Evolutionary conservation across 2,329 filamentous ascomycete species (phyloP), one percentile per base, ranked within the genome.

Genomic region (Tolypocladium ovalisporum): DNA sequence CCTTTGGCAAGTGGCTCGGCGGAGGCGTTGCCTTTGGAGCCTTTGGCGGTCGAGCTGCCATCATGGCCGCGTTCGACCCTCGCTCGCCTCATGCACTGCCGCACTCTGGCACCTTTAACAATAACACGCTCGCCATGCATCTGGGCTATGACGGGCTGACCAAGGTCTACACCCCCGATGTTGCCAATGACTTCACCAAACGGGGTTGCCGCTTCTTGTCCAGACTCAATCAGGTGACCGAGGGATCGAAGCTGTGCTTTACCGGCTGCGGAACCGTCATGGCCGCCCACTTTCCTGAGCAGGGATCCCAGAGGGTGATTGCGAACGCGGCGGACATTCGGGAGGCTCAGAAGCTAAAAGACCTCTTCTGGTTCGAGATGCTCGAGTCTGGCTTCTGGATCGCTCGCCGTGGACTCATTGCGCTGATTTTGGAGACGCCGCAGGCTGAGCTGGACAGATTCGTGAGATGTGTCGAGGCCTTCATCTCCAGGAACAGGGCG

Each of bases 51-150:
- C 73, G 75, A 29, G 65, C 66, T 42, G 77, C 82, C 6, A 76
- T 88, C 59, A 86, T 88, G 82, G 67, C 69, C 0, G 65, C 79
- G 8, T 86, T 81, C 62, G 79, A 83, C 62, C 80, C 81, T 12
- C 66, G 76, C 13, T 64, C 67, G 1, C 58, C 66, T 1, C 70
- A 66, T 1, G 66, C 68, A 0, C 69, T 84, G 13, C 66, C 73
- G 0, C 84, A 87, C 62, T 80, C 83, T 0, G 84, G 84, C 1
- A 87, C 85, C 0, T 87, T 86, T 67, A 87, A 87, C 67, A 88
- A 89, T 65, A 88, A 88, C 66, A 70, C 70, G 0, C 68, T 86
- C 8, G 79, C 79, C 1, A 87, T 86, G 75, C 72, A 75, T 29
- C 79, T 81, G 9, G 84, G 84, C 4, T 60, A 74, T 54, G 68